phyloP scores from a whole-genome alignment of 495 filamentous ascomycete species.

The Penicillium odoratum region DNA sequence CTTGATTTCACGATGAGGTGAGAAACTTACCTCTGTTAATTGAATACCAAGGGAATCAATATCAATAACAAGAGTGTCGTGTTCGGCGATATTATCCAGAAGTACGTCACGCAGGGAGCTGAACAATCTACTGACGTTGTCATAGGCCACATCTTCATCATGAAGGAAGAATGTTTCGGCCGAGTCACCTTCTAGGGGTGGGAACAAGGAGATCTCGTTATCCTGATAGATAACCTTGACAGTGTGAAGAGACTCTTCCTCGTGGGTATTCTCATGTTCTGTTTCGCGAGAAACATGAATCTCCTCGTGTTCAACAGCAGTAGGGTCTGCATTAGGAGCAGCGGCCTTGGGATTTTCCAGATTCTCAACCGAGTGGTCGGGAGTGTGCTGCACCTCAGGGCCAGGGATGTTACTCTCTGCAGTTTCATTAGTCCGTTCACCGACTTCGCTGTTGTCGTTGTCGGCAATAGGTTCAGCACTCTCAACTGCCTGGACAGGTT shows the following conservation, averaged over 20 bases:
- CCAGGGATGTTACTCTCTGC: constrained; percentile 14
- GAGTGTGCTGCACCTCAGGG: constrained; percentile 8
- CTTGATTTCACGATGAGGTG: neutral
- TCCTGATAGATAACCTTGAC: constrained; percentile 66
- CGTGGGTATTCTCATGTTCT: constrained; percentile 13
- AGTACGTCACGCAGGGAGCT: constrained; percentile 65
- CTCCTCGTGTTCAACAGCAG: constrained; percentile 13
- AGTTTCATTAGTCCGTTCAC: constrained; percentile 27
- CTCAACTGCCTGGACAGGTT: neutral
- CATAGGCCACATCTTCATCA: constrained; percentile 60
- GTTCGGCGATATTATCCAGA: constrained; percentile 60
- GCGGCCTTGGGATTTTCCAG: constrained; percentile 5
- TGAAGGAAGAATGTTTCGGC: constrained; percentile 73
- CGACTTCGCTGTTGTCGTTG: constrained; percentile 11
- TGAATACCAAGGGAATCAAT: constrained; percentile 68
- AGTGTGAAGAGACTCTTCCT: constrained; percentile 39
- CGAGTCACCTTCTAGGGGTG: constrained; percentile 61
- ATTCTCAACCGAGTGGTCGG: constrained; percentile 11
- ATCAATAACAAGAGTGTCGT: constrained; percentile 69
- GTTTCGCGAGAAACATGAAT: constrained; percentile 7
- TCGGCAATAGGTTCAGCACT: neutral
- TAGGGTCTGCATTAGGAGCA: constrained; percentile 1
- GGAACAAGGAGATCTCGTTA: constrained; percentile 70
- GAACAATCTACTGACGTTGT: constrained; percentile 61
- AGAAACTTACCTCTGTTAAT: constrained; percentile 64